Evolutionary conservation across 1,284 basidiomycete genomes (phyloP).

Genomic region (Ceratobasidium sp.): DNA sequence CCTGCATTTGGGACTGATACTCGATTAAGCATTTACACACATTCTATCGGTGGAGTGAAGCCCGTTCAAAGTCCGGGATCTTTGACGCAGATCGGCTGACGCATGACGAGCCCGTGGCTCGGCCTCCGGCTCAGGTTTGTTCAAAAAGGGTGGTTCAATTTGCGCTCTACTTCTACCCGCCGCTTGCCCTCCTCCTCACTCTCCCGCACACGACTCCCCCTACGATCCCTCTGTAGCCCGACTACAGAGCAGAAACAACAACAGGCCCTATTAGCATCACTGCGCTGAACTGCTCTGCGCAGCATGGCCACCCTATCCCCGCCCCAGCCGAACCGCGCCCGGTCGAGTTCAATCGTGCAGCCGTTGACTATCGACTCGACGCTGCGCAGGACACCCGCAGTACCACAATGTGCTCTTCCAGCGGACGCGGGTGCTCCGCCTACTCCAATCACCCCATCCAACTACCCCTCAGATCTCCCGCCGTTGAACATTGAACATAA

Average conservation of each 20-base stretch:
- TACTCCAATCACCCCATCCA: conserved; percentile 27
- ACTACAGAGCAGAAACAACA: neutral
- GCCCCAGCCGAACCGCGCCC: conserved; percentile 40
- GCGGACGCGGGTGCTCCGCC: neutral
- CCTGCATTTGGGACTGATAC: neutral
- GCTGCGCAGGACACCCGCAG: conserved; percentile 26
- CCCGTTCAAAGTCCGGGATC: too few species aligned
- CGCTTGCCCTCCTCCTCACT: neutral
- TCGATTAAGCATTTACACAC: neutral
- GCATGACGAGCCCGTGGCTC: conserved; percentile 24
- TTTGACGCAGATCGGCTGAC: conserved; percentile 35
- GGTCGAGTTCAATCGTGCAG: conserved; percentile 31
- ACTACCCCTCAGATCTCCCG: conserved; percentile 1
- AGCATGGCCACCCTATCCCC: conserved; percentile 36
- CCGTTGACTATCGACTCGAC: conserved; percentile 38
- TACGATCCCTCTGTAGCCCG: neutral
- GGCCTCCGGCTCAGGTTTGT: conserved; percentile 32
- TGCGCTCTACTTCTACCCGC: conserved; percentile 14
- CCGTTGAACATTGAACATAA: neutral
- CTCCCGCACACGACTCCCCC: neutral
- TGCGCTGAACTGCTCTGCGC: neutral
- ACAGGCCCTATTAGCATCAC: neutral
- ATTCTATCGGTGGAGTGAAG: too few species aligned
- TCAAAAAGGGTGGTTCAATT: neutral
- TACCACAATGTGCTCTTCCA: conserved; percentile 7